These are phyloP conservation scores for Luffa aegyptiaca DNA, from an alignment of 306 rosid species.

Conservation along the genomic window DNA sequence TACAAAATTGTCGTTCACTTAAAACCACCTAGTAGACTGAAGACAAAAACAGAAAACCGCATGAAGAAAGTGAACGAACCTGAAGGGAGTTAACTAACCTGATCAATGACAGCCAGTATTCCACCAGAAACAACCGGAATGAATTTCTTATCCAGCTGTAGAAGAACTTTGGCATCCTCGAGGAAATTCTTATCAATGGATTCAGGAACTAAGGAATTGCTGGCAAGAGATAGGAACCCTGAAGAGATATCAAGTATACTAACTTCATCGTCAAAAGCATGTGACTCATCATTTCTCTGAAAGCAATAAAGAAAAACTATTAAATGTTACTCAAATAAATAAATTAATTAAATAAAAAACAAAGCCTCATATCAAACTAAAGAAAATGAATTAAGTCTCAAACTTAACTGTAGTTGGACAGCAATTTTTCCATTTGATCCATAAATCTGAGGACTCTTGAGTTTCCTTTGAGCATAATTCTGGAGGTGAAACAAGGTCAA, in stretches of 20 bases:
- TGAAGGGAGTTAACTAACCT: conserved; percentile 32
- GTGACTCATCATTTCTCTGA: conserved; percentile 41
- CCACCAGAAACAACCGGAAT: conserved; percentile 72
- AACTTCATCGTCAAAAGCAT: conserved; percentile 25
- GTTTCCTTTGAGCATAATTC: conserved; percentile 23
- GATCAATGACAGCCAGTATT: conserved; percentile 80
- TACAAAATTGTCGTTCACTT: neutral
- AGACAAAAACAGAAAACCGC: neutral
- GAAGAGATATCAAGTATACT: conserved; percentile 71
- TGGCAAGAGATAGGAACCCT: conserved; percentile 76
- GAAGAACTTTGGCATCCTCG: conserved; percentile 64
- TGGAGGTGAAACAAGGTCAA: neutral
- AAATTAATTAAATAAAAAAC: neutral
- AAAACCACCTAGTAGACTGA: neutral
- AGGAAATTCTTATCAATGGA: conserved; percentile 56
- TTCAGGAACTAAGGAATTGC: conserved; percentile 70
- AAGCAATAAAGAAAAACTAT: conserved; percentile 14
- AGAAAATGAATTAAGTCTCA: neutral
- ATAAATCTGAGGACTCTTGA: conserved; percentile 37
- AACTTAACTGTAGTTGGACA: conserved; percentile 49
- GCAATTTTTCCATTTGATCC: conserved; percentile 63
- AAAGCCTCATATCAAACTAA: neutral
- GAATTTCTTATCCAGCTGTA: conserved; percentile 89
- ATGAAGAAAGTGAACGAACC: neutral
- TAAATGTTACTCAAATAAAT: neutral